phyloP scores from a whole-genome alignment of 148 eudicot genomes.

The Camellia granthamiana region DNA sequence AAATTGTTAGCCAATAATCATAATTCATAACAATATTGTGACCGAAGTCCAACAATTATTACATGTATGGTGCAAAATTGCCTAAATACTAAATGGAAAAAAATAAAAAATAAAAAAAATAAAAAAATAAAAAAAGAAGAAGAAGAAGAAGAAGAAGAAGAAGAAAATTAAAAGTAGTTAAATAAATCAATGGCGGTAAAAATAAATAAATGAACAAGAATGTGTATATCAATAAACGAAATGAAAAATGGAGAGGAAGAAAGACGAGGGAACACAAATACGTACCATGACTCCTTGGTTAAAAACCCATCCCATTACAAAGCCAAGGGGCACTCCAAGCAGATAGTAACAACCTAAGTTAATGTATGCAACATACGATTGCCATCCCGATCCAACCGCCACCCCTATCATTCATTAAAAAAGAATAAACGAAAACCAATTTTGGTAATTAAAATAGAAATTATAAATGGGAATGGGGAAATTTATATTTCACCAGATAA shows the following conservation, averaged over 20 bases:
- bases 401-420: slow-evolving; percentile 9
- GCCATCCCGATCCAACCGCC: slow-evolving; percentile 33
- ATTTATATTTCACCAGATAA: no score
- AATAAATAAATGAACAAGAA: no score
- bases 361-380: slow-evolving; percentile 23
- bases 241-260: no score
- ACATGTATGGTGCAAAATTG: not conserved
- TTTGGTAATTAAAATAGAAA: not conserved
- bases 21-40: no score
- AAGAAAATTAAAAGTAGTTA: not conserved
- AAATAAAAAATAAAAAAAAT: no score
- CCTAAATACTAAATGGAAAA: no score
- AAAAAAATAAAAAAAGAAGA: no score
- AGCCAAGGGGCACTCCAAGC: slow-evolving; percentile 20
- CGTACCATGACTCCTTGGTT: slow-evolving; percentile 27
- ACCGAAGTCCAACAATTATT: not conserved
- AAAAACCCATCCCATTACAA: slow-evolving; percentile 23
- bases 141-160: not conserved
- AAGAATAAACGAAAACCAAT: not conserved
- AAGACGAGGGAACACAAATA: not conserved
- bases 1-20: not conserved
- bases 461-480: no score
- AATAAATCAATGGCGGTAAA: no score
- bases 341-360: slow-evolving; percentile 27
- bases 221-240: no score